Evolutionary conservation across 495 filamentous ascomycete genomes (phyloP).

Genomic region (Daldinia caldariorum): DNA sequence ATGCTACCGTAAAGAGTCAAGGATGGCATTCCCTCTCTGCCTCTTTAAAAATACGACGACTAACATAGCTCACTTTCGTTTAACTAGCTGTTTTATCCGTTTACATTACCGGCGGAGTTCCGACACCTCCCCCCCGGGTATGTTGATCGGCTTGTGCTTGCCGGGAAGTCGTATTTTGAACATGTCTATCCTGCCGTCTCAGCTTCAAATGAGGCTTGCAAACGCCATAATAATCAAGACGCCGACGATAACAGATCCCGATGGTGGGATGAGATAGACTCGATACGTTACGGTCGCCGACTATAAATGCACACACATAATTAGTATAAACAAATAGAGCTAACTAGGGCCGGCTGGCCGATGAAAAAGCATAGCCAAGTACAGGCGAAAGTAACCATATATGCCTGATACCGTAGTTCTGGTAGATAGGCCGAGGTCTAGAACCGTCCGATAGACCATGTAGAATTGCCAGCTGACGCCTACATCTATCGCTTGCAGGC

Average conservation of each 20-base stretch:
- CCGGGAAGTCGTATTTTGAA: conserved; percentile 26
- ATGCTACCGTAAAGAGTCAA: conserved; percentile 14
- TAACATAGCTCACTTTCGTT: conserved; percentile 7
- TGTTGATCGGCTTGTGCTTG: conserved; percentile 37
- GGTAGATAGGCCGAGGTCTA: conserved; percentile 35
- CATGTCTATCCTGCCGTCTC: background rate
- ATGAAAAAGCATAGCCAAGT: background rate
- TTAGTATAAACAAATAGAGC: conserved; percentile 21
- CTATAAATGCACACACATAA: background rate
- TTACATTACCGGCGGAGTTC: conserved; percentile 12
- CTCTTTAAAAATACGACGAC: conserved; percentile 11
- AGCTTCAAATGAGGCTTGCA: conserved; percentile 16
- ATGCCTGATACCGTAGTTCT: background rate
- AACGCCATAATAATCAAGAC: conserved; percentile 6
- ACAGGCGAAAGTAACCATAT: background rate
- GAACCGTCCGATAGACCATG: conserved; percentile 24
- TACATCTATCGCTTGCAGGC: conserved; percentile 21
- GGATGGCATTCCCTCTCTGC: conserved; percentile 33
- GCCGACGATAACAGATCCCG: conserved; percentile 6
- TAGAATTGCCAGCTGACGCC: conserved; percentile 19
- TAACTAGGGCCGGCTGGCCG: conserved; percentile 28
- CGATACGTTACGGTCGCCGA: conserved; percentile 17
- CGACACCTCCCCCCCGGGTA: conserved; percentile 25
- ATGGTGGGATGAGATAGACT: conserved; percentile 13
- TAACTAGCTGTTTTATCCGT: conserved; percentile 2